These are phyloP conservation scores for Pinus taeda DNA, from an alignment of 75 land plant species.

Conservation along the genomic window DNA sequence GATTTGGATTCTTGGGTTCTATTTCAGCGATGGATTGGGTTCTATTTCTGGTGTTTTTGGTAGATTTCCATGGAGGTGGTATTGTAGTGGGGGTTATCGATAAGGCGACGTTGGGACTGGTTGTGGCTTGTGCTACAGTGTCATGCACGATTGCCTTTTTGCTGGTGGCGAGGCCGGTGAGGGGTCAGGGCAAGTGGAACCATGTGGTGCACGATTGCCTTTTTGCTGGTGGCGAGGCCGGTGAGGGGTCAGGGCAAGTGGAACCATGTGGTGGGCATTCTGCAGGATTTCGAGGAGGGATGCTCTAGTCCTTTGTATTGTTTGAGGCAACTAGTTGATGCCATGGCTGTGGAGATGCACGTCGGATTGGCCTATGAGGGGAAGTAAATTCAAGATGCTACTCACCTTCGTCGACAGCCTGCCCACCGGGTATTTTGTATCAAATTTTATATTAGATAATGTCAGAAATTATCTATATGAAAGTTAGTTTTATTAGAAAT, in stretches of 20 bases:
- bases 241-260: conserved; percentile 54
- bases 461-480: too few relatives aligned
- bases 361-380: conserved; percentile 97
- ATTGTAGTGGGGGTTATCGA: conserved; percentile 27
- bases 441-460: too few relatives aligned
- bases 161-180: too few relatives aligned
- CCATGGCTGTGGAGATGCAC: conserved; percentile 98
- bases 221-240: conserved; percentile 52
- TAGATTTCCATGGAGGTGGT: not conserved
- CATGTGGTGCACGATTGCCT: conserved; percentile 72
- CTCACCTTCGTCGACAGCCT: conserved; percentile 81
- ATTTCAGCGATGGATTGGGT: too few relatives aligned
- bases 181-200: too few relatives aligned
- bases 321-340: conserved; percentile 84
- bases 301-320: conserved; percentile 58
- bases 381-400: conserved; percentile 90
- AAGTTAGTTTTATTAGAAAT: too few relatives aligned
- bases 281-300: conserved; percentile 70
- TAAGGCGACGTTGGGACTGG: conserved; percentile 51
- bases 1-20: too few relatives aligned
- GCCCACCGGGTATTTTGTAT: conserved; percentile 80
- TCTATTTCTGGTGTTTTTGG: too few relatives aligned
- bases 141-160: too few relatives aligned
- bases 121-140: conserved; percentile 66
- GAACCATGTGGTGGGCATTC: conserved; percentile 41